These are phyloP conservation scores for Tulasnella sp. DNA, from an alignment of 768 basidiomycete genomes.

Conservation along the genomic window DNA sequence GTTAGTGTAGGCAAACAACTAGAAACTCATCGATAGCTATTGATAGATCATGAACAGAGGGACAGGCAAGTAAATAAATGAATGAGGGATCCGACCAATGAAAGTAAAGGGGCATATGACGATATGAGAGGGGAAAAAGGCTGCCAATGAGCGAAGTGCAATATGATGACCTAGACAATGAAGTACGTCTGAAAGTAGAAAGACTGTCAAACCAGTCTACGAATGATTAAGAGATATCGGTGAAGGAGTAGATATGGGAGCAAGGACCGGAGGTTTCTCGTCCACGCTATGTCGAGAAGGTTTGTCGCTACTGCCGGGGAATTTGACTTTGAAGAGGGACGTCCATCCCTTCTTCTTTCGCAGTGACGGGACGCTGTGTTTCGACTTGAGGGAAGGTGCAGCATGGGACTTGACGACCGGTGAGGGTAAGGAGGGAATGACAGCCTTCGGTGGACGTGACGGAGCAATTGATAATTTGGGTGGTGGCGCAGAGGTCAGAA, in stretches of 20 bases:
- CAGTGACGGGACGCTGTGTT: slow-evolving; percentile 1
- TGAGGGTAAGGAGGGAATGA: background rate
- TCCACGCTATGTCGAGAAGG: background rate
- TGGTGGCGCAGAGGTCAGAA: background rate
- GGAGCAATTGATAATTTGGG: background rate
- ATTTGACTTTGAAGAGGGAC: slow-evolving; percentile 16
- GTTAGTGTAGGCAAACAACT: too few relatives aligned
- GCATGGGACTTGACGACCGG: background rate
- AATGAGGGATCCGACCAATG: background rate
- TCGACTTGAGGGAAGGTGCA: slow-evolving; percentile 11
- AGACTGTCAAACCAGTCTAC: background rate
- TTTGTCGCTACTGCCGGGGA: slow-evolving; percentile 6
- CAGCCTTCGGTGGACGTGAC: background rate
- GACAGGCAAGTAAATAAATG: background rate
- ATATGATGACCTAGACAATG: background rate
- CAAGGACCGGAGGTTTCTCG: slow-evolving; percentile 6
- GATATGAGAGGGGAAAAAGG: background rate
- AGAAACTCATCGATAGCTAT: background rate
- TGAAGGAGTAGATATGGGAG: slow-evolving; percentile 2
- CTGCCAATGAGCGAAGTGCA: background rate
- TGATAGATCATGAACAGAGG: background rate
- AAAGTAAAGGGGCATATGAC: background rate
- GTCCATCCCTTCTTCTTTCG: slow-evolving; percentile 14
- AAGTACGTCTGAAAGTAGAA: background rate
- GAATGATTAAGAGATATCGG: slow-evolving; percentile 6